Evolutionary conservation across 805 yeast genomes (phyloP).

Genomic region (Ogataea nonfermentans): DNA sequence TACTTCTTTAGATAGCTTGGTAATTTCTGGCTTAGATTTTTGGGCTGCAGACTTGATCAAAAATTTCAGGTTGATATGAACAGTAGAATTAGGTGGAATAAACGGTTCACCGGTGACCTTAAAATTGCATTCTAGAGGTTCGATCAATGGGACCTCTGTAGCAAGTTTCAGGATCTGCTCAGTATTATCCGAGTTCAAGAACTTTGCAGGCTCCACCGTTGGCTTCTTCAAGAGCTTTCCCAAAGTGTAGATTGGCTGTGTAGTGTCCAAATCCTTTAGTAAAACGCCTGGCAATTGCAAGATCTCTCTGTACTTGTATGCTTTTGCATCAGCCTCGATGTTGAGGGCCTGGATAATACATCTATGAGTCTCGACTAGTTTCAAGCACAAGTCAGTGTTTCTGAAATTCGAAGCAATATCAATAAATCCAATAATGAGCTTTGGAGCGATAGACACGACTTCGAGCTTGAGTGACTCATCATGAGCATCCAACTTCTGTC

Average conservation of each 20-base stretch:
- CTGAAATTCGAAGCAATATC: constrained; percentile 83
- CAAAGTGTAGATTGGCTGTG: constrained; percentile 52
- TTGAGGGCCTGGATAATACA: constrained; percentile 72
- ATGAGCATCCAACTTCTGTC: constrained; percentile 39
- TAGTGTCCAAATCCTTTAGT: constrained; percentile 46
- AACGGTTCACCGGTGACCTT: constrained; percentile 81
- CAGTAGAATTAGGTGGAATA: constrained; percentile 69
- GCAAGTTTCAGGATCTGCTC: constrained; percentile 53
- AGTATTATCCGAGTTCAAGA: constrained; percentile 52
- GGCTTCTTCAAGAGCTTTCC: constrained; percentile 67
- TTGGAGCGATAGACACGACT: constrained; percentile 62
- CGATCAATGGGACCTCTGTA: constrained; percentile 61
- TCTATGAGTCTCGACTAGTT: constrained; percentile 65
- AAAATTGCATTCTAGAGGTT: constrained; percentile 68
- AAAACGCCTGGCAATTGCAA: constrained; percentile 80
- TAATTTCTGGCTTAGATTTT: constrained; percentile 51
- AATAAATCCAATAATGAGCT: constrained; percentile 65
- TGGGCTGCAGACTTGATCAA: constrained; percentile 71
- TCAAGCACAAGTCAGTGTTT: constrained; percentile 59
- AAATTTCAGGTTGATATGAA: constrained; percentile 74
- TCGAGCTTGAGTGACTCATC: constrained; percentile 47
- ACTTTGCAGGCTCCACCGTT: constrained; percentile 52
- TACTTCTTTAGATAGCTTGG: constrained; percentile 36
- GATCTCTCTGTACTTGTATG: constrained; percentile 54
- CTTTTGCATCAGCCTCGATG: constrained; percentile 38